Percentiles rank a stretch among this genome's conserved stretches.
phyloP scores from a whole-genome alignment of 164 flowering plant species.

The Nymphaea thermarum region DNA sequence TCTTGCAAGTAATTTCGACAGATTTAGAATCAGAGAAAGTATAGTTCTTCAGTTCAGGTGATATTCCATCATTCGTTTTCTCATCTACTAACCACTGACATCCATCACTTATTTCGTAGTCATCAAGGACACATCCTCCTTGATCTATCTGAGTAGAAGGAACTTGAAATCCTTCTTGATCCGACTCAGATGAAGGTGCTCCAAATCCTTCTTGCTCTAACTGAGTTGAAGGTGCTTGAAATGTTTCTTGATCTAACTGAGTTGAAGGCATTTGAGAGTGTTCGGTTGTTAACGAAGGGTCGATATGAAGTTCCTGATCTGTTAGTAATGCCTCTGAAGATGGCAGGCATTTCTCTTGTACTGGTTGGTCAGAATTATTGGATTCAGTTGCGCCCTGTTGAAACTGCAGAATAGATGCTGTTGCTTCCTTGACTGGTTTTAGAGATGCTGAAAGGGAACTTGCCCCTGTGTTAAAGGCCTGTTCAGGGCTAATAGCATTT shows the following conservation, averaged over 20 bases:
- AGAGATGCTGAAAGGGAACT: constrained; percentile 27
- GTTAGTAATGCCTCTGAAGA: not conserved
- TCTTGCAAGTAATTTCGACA: constrained; percentile 61
- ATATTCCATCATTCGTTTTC: constrained; percentile 33
- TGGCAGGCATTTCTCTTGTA: not conserved
- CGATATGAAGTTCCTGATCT: not conserved
- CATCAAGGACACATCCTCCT: constrained; percentile 36
- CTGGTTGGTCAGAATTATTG: not conserved
- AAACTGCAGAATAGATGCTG: constrained; percentile 40
- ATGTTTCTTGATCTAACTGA: constrained; percentile 31
- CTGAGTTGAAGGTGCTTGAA: constrained; percentile 73
- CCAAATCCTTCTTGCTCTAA: not conserved
- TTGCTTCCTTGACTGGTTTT: constrained; percentile 46
- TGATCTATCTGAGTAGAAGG: constrained; percentile 73
- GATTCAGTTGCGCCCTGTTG: constrained; percentile 16
- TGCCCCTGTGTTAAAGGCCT: constrained; percentile 68
- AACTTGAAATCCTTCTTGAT: constrained; percentile 54
- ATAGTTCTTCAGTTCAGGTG: not conserved
- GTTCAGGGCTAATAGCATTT: constrained; percentile 15
- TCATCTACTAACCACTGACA: constrained; percentile 33
- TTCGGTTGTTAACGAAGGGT: not conserved
- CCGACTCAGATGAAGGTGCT: not conserved
- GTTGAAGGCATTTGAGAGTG: not conserved
- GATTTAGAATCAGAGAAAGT: constrained; percentile 34
- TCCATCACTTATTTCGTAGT: constrained; percentile 48